A percentile compares a stretch with the other conserved stretches of the same genome.
phyloP scores from a whole-genome alignment of 306 rosid genomes.

The Sesbania bispinosa region DNA sequence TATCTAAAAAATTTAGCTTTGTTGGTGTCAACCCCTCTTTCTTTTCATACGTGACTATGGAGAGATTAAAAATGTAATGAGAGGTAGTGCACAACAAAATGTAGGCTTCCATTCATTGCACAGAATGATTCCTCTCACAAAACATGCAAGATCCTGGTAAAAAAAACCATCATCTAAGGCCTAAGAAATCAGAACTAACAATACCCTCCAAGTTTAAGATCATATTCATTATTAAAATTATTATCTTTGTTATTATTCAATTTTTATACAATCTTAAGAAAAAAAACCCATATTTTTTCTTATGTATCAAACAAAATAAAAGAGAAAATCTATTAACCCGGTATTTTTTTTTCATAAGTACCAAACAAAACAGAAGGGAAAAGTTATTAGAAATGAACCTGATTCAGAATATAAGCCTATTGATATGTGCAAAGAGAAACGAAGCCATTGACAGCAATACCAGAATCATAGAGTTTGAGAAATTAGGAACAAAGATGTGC shows the following conservation, averaged over 20 bases:
- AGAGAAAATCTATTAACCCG: no score
- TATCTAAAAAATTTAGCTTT: no score
- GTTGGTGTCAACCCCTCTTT: no score
- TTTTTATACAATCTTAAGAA: not conserved
- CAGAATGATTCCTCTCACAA: no score
- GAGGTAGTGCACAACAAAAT: no score
- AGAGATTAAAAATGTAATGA: no score
- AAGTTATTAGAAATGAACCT: slow-evolving; percentile 18
- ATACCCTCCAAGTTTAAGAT: not conserved
- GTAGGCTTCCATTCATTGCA: no score
- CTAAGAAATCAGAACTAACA: not conserved
- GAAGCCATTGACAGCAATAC: slow-evolving; percentile 21
- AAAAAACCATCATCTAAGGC: no score
- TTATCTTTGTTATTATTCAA: not conserved
- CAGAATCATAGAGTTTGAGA: slow-evolving; percentile 11
- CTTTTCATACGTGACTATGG: no score
- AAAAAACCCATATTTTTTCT: not conserved
- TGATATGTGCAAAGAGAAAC: not conserved
- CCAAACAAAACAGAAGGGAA: not conserved
- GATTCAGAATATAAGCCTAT: not conserved
- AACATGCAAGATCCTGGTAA: no score
- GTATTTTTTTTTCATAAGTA: no score
- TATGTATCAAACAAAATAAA: no score
- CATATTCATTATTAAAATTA: not conserved
- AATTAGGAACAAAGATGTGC: slow-evolving; percentile 24